Percentiles rank a stretch among this genome's conserved stretches.
Evolutionary conservation across 768 basidiomycete genomes (phyloP).

Genomic region (Suillus ampliporus): DNA sequence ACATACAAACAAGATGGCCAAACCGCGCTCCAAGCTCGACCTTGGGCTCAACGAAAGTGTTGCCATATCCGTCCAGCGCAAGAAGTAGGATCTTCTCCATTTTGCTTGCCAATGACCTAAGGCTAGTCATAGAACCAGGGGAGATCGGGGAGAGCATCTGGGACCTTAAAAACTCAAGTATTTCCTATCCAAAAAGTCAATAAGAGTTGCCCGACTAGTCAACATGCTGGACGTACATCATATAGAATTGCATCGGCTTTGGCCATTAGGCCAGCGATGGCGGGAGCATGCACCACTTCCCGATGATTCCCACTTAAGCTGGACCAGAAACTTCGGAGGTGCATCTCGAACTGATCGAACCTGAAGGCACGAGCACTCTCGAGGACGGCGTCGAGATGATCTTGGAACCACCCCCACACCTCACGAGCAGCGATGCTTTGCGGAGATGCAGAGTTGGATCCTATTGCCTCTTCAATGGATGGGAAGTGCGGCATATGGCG

Average conservation of each 20-base stretch:
- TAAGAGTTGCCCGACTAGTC: constrained; percentile 13
- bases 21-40: constrained; percentile 91
- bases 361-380: constrained; percentile 79
- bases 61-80: constrained; percentile 82
- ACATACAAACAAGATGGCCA: constrained; percentile 87
- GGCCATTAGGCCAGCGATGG: constrained; percentile 86
- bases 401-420: constrained; percentile 92
- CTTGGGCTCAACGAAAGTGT: constrained; percentile 90
- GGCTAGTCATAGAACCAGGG: constrained; percentile 65
- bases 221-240: constrained; percentile 66
- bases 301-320: constrained; percentile 73
- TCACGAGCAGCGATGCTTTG: constrained; percentile 83
- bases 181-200: constrained; percentile 62
- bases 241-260: constrained; percentile 90
- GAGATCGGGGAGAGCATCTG: constrained; percentile 85
- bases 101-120: constrained; percentile 85
- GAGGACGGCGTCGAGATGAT: constrained; percentile 83
- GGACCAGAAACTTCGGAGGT: constrained; percentile 86
- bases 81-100: constrained; percentile 90
- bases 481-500: constrained; percentile 83
- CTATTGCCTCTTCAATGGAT: constrained; percentile 84
- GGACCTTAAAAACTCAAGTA: constrained; percentile 81
- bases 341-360: constrained; percentile 90
- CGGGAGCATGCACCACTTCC: constrained; percentile 90
- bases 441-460: constrained; percentile 72